These are phyloP conservation scores for Xylariaceae sp. DNA, from an alignment of 2,329 filamentous ascomycete species.

Conservation along the genomic window DNA sequence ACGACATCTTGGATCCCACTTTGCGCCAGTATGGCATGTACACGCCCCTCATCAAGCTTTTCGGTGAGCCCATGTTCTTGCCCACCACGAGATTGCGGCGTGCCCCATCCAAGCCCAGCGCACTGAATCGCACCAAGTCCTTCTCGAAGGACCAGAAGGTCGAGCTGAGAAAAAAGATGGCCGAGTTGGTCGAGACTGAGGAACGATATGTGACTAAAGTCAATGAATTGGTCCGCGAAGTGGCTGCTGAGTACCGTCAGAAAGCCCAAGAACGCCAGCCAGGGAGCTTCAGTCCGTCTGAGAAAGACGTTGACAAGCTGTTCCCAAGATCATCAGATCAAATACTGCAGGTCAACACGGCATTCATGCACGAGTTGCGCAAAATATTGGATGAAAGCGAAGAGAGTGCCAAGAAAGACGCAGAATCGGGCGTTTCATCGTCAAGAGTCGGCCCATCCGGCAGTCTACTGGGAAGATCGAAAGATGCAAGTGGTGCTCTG, in stretches of 20 bases:
- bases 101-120: slow-evolving; percentile 81
- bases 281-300: slow-evolving; percentile 67
- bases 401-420: slow-evolving; percentile 72
- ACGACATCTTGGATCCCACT: slow-evolving; percentile 63
- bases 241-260: slow-evolving; percentile 76
- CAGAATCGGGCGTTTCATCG: slow-evolving; percentile 57
- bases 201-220: slow-evolving; percentile 90
- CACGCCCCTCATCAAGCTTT: slow-evolving; percentile 69
- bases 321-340: slow-evolving; percentile 79
- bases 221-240: slow-evolving; percentile 74
- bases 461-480: slow-evolving; percentile 46
- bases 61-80: slow-evolving; percentile 82
- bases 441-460: slow-evolving; percentile 42
- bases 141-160: slow-evolving; percentile 82
- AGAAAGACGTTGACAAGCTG: slow-evolving; percentile 68
- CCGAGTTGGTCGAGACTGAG: slow-evolving; percentile 88
- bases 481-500: slow-evolving; percentile 75
- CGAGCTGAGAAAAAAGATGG: slow-evolving; percentile 81
- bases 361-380: slow-evolving; percentile 74
- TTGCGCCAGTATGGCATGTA: slow-evolving; percentile 74
- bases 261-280: slow-evolving; percentile 59
- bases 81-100: slow-evolving; percentile 82
- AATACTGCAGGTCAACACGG: slow-evolving; percentile 78
- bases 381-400: slow-evolving; percentile 80
- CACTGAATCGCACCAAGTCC: slow-evolving; percentile 72